A percentile compares a stretch with the other conserved stretches of the same genome.
phyloP scores from a whole-genome alignment of 2,329 filamentous ascomycete species.

The Diplodia seriata region DNA sequence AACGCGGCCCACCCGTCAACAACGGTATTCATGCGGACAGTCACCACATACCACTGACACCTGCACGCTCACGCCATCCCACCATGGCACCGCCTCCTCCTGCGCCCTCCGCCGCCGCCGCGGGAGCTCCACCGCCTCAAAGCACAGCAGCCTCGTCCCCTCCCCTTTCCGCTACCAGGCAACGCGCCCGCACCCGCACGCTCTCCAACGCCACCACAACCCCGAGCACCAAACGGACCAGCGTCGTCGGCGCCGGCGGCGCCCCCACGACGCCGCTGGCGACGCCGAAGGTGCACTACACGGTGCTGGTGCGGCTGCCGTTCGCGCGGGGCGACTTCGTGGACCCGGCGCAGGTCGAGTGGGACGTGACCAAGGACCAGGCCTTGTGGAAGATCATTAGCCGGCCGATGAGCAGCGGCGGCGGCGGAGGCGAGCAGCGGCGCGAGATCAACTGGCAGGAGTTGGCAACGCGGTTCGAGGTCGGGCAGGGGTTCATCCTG shows the following conservation, averaged over 20 bases:
- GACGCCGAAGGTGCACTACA: conserved; percentile 55
- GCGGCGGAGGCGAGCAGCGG: background rate
- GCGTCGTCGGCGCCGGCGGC: background rate
- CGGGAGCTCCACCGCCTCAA: conserved; percentile 17
- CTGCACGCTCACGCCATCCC: background rate
- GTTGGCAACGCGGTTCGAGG: conserved; percentile 74
- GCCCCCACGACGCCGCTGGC: background rate
- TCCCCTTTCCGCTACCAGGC: background rate
- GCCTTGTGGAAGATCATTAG: conserved; percentile 90
- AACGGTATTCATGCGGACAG: background rate
- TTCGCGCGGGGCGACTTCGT: conserved; percentile 86
- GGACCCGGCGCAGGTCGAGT: conserved; percentile 86
- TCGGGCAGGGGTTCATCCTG: conserved; percentile 85
- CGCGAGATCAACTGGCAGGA: conserved; percentile 32
- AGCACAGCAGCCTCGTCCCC: background rate
- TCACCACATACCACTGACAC: background rate
- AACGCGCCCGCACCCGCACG: conserved; percentile 22
- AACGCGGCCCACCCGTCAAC: background rate
- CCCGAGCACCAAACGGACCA: conserved; percentile 20
- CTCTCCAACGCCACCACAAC: conserved; percentile 18
- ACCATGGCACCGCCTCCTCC: conserved; percentile 15
- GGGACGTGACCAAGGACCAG: conserved; percentile 86
- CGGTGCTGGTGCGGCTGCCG: conserved; percentile 87
- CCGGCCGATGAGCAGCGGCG: conserved; percentile 47
- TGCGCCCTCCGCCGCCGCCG: background rate